These are phyloP conservation scores for Lentinus brumalis DNA, from an alignment of 768 basidiomycete species.

Conservation along the genomic window DNA sequence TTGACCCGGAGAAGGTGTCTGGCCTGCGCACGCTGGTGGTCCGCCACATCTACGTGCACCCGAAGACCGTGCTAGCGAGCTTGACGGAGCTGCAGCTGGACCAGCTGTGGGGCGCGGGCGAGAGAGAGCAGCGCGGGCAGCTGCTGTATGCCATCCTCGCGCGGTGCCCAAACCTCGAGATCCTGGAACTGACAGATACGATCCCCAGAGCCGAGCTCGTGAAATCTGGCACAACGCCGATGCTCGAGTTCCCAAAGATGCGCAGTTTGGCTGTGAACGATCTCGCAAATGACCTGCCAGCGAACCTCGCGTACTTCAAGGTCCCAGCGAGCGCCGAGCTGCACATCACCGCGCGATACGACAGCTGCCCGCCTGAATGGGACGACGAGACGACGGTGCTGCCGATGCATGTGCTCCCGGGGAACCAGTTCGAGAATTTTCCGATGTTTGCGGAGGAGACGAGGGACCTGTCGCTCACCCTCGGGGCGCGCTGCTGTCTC, in stretches of 20 bases:
- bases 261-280: background rate
- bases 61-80: background rate
- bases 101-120: background rate
- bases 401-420: background rate
- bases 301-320: background rate
- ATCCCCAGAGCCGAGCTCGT: background rate
- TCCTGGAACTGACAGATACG: background rate
- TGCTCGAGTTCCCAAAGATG: background rate
- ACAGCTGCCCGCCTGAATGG: background rate
- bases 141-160: background rate
- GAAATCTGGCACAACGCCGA: background rate
- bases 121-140: background rate
- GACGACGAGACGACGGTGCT: background rate
- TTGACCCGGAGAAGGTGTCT: background rate
- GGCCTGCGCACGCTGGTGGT: background rate
- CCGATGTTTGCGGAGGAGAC: background rate
- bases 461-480: background rate
- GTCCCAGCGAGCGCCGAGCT: background rate
- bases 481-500: conserved; percentile 1
- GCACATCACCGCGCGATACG: background rate
- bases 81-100: background rate
- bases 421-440: background rate
- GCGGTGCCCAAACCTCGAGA: background rate
- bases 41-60: background rate
- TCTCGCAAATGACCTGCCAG: background rate